phyloP scores from a whole-genome alignment of 768 basidiomycete species.

The Dioszegia crocea region DNA sequence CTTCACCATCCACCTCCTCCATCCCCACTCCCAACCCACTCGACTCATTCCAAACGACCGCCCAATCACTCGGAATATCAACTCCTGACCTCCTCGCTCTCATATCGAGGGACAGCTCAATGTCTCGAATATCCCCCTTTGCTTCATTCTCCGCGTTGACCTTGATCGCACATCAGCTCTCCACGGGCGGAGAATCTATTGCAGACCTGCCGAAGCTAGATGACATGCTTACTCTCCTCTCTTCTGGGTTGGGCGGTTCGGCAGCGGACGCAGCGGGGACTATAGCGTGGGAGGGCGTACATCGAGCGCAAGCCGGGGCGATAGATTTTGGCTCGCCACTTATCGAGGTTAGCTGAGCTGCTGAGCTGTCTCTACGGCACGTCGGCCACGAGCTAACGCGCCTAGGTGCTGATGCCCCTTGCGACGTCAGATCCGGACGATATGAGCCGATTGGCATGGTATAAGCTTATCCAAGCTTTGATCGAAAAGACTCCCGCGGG shows the following conservation, averaged over 20 bases:
- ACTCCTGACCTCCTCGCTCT: neutral
- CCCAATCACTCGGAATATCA: neutral
- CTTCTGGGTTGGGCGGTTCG: conserved; percentile 9
- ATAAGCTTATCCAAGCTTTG: conserved; percentile 27
- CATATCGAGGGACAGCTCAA: neutral
- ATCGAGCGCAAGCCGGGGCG: neutral
- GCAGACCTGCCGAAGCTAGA: conserved; percentile 10
- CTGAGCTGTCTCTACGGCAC: neutral
- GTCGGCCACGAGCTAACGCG: neutral
- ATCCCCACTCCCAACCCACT: neutral
- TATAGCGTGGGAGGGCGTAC: conserved; percentile 14
- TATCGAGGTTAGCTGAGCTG: conserved; percentile 30
- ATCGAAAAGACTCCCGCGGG: conserved; percentile 1
- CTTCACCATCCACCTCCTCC: neutral
- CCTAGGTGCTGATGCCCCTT: conserved; percentile 28
- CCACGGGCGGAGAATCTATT: neutral
- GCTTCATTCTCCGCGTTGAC: conserved; percentile 2
- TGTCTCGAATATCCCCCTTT: neutral
- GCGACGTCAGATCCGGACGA: conserved; percentile 19
- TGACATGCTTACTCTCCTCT: conserved; percentile 15
- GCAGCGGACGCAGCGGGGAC: conserved; percentile 15
- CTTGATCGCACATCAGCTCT: conserved; percentile 2
- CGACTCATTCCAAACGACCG: neutral
- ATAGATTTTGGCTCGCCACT: conserved; percentile 17
- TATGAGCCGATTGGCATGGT: conserved; percentile 16